These are phyloP conservation scores for Elongisporangium prolatum DNA, from an alignment of 352 stramenopile species.

Conservation along the genomic window DNA sequence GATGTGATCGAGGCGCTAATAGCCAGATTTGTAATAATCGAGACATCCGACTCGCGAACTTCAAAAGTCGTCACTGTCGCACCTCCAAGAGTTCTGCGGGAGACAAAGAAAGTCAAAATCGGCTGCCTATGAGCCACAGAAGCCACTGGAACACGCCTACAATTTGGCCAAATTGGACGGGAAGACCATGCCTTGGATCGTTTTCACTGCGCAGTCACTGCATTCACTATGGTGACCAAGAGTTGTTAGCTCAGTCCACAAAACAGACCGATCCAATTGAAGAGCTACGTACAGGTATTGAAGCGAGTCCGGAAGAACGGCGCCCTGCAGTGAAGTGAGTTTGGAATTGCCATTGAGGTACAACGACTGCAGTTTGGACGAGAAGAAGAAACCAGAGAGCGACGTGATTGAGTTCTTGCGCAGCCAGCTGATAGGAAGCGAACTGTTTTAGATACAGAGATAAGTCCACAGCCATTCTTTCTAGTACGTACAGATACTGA, in stretches of 20 bases:
- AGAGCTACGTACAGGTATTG: slow-evolving; percentile 17
- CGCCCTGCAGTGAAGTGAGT: slow-evolving; percentile 31
- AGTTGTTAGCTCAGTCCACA: no score
- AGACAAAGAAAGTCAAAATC: no score
- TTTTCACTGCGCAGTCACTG: not conserved
- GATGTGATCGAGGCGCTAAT: not conserved
- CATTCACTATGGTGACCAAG: not conserved
- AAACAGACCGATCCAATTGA: not conserved
- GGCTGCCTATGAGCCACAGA: no score
- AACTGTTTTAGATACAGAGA: slow-evolving; percentile 5
- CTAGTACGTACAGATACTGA: slow-evolving; percentile 5
- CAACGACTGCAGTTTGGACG: slow-evolving; percentile 11
- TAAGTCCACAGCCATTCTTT: slow-evolving; percentile 3
- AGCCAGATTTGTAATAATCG: slow-evolving; percentile 16
- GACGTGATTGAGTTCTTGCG: slow-evolving; percentile 64
- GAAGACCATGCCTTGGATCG: slow-evolving; percentile 22
- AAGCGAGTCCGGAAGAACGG: slow-evolving; percentile 38
- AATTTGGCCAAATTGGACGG: slow-evolving; percentile 18
- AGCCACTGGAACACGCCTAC: slow-evolving; percentile 7
- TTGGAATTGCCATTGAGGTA: slow-evolving; percentile 39
- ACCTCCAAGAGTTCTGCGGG: slow-evolving; percentile 18
- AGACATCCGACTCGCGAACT: slow-evolving; percentile 23
- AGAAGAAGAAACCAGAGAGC: slow-evolving; percentile 25
- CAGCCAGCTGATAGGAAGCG: slow-evolving; percentile 2
- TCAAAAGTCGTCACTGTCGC: slow-evolving; percentile 24